Evolutionary conservation across 768 basidiomycete genomes (phyloP), one percentile per base, ranked within the genome.

Genomic region (Serendipita indica): DNA sequence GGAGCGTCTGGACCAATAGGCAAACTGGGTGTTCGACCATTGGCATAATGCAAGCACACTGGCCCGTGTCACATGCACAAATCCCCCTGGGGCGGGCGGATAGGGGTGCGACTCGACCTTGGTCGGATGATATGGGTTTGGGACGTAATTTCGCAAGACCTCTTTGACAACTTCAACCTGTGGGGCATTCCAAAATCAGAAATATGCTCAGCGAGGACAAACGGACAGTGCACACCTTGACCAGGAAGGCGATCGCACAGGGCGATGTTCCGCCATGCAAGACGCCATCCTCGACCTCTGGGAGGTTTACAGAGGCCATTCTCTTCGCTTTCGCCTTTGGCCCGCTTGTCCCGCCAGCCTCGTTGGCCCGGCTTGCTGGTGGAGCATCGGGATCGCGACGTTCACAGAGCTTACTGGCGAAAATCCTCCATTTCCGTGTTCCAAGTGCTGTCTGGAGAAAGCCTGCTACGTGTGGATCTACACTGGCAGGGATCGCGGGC

Each of bases 71-170:
- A 77, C 70, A 27, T 70, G 72, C 56, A 77, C 77, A 59, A 69
- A 68, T 37, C 75, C 77, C 10, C 69, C 65, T 34, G 75, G 74
- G 37, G 73, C 70, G 56, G 59, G 64, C 20, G 65, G 57, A 61
- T 70, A 78, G 7, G 65, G 64, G 66, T 77, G 75, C 28, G 72
- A 63, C 30, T 76, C 64, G 2, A 75, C 75, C 62, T 78, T 77
- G 65, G 75, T 70, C 60, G 76, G 75, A 65, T 77, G 76, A 57
- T 78, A 77, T 62, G 75, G 77, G 64, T 77, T 75, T n/a, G 75
- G 75, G 56, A 78, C 76, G 62, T 70, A 78, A 5, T 68, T 74
- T 61, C 75, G 68, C 45, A 77, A 63, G 25, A 75, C 73, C 64
- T 76, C 73, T 60, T 77, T 77, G 63, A 77, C 76, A 18, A 77